Evolutionary conservation across 2,329 filamentous ascomycete species (phyloP).

Genomic region (Cadophora gregata): DNA sequence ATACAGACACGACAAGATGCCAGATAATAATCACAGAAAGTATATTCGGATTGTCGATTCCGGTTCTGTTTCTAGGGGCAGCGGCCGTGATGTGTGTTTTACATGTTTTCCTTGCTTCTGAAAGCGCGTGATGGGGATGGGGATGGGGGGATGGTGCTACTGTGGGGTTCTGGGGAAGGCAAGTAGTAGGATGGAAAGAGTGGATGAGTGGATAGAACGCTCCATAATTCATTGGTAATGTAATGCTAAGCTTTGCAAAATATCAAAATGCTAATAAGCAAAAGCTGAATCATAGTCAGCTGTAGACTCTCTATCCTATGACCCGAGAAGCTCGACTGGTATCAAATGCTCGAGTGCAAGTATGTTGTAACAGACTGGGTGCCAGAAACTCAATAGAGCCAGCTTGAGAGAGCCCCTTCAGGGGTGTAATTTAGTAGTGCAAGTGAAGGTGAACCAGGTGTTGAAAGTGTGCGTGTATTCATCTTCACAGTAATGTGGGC

Average conservation of each 20-base stretch:
- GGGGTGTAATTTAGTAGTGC: too few species aligned
- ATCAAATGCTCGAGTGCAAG: background rate
- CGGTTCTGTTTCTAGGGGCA: background rate
- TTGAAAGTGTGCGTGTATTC: too few species aligned
- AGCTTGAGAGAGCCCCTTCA: too few species aligned
- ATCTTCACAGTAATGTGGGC: too few species aligned
- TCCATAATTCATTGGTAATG: background rate
- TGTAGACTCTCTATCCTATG: background rate
- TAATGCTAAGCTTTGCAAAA: background rate
- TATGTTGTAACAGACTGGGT: background rate
- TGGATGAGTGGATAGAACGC: background rate
- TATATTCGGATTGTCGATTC: background rate
- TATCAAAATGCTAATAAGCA: background rate
- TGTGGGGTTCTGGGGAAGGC: too few species aligned
- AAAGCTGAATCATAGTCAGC: background rate
- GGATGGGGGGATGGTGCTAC: background rate
- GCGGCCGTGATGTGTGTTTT: background rate
- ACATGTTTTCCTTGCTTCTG: background rate
- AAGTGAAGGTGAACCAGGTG: too few species aligned
- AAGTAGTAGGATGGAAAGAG: too few species aligned
- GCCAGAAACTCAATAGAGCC: too few species aligned
- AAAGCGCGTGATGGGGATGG: background rate
- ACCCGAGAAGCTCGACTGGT: background rate
- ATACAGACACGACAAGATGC: background rate
- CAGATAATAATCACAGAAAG: background rate